Base-by-base conservation (phyloP, 805 yeast genomes). In the Groenewaldozyma tartarivorans region DNA sequence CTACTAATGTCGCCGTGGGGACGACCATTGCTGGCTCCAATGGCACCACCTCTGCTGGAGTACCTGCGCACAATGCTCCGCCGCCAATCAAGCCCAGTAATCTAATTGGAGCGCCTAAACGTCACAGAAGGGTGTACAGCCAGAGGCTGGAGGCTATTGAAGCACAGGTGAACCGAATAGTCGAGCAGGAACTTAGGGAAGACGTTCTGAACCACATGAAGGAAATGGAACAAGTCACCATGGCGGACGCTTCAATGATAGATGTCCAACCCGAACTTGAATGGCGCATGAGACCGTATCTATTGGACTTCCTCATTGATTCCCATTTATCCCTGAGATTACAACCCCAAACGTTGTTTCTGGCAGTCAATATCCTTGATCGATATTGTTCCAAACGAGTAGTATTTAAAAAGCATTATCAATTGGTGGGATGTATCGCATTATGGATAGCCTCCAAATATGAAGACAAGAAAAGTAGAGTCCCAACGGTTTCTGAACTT, bases 371-470 rank as follows among this genome's bases (percentile, higher is more conserved):
- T 50, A 68, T 88, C 37, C 81, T 88, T 45, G 98, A 90, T 60
- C 74, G 96, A 47, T 90, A 90, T 64, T 85, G 95, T 59, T 81
- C 95, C 38, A 81, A 79, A 54, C 71, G 97, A 51, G 77, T 87
- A 4, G 94, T 88, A 0, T 72, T 82, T 48, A 75, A 79, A 49
- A 88, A 82, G 45, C 96, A 88, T 62, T 78, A 85, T 46, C 96
- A 88, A 61, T 69, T 90, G 39, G 90, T 90, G 6, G 86, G 94
- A 27, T 82, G 94, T 47, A 87, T 95, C 3, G 85, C 96, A 46
- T 66, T 90, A 21, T 90, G 96, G 96, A 72, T 90, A 21, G 86
- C 95, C 2, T 79, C 95, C 19, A 90, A 90, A 60, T 70, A 78
- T 13, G 76, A 74, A 53, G 85, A 85, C 46, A 79, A 79, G 57